Conservation (phyloP, 352 stramenopile species). For the Elongisporangium prolatum region DNA sequence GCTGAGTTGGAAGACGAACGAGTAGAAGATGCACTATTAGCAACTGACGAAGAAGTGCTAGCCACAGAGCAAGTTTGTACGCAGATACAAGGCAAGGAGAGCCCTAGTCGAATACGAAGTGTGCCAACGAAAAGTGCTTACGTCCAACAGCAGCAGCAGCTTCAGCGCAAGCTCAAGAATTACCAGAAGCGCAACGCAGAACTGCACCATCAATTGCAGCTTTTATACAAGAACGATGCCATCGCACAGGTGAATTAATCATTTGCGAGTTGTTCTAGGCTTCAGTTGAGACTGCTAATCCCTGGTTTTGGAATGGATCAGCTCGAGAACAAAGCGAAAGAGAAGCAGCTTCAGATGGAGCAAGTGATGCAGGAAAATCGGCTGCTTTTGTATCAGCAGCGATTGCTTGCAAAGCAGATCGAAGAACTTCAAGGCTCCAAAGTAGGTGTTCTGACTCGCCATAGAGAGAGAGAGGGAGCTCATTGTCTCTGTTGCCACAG, state of each 20-base stretch:
- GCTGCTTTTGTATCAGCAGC: conserved; percentile 49
- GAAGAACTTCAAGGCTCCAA: conserved; percentile 55
- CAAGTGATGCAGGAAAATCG: conserved; percentile 55
- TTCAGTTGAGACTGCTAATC: not conserved
- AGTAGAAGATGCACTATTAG: not conserved
- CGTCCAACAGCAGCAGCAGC: not conserved
- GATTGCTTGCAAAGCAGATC: conserved; percentile 46
- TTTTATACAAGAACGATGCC: conserved; percentile 41
- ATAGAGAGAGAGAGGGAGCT: not conserved
- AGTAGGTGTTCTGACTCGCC: conserved; percentile 9
- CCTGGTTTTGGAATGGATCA: conserved; percentile 10
- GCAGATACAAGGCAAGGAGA: not conserved
- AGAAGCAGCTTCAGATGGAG: conserved; percentile 60
- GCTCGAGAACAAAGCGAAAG: conserved; percentile 63
- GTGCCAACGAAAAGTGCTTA: not conserved
- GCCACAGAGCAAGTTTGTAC: not conserved
- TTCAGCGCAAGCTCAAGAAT: conserved; percentile 36
- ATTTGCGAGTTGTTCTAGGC: no score
- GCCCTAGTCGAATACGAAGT: not conserved
- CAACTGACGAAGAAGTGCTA: not conserved
- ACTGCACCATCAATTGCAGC: conserved; percentile 40
- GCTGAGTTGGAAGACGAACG: not conserved
- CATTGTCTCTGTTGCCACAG: conserved; percentile 13
- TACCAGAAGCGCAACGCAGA: conserved; percentile 42
- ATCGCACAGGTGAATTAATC: conserved; percentile 31